Evolutionary conservation across 2,329 filamentous ascomycete species (phyloP).

Genomic region (Talaromyces sp.): DNA sequence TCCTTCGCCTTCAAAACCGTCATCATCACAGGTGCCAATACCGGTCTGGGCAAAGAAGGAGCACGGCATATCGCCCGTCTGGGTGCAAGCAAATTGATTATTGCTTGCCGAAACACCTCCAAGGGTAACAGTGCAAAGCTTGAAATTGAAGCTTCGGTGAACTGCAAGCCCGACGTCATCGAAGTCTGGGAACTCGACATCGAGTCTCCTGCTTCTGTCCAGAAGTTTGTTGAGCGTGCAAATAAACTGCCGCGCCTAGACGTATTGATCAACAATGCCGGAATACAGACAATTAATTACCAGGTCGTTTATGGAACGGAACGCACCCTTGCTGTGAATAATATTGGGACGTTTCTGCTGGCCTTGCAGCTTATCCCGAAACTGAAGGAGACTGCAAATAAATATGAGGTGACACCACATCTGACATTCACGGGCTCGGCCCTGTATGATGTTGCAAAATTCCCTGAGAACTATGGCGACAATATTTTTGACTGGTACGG

Average conservation of each 20-base stretch:
- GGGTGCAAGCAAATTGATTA: conserved; percentile 40
- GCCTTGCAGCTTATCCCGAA: conserved; percentile 1
- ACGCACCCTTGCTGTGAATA: conserved; percentile 1
- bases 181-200: conserved; percentile 5
- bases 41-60: conserved; percentile 45
- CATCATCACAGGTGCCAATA: conserved; percentile 49
- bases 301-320: conserved; percentile 1
- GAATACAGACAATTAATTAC: conserved; percentile 1
- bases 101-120: conserved; percentile 38
- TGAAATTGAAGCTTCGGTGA: not conserved
- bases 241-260: conserved; percentile 16
- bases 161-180: not conserved
- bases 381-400: conserved; percentile 2
- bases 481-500: conserved; percentile 1
- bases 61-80: conserved; percentile 37
- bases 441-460: conserved; percentile 5
- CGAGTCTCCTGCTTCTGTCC: not conserved
- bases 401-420: not conserved
- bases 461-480: not conserved
- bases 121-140: not conserved
- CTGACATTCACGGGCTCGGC: conserved; percentile 9
- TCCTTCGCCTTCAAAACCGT: conserved; percentile 28
- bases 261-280: conserved; percentile 20
- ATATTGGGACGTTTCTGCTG: not conserved
- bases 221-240: conserved; percentile 17